These are phyloP conservation scores for Odontarrhena argentea DNA, from an alignment of 345 rosid species.

Conservation along the genomic window DNA sequence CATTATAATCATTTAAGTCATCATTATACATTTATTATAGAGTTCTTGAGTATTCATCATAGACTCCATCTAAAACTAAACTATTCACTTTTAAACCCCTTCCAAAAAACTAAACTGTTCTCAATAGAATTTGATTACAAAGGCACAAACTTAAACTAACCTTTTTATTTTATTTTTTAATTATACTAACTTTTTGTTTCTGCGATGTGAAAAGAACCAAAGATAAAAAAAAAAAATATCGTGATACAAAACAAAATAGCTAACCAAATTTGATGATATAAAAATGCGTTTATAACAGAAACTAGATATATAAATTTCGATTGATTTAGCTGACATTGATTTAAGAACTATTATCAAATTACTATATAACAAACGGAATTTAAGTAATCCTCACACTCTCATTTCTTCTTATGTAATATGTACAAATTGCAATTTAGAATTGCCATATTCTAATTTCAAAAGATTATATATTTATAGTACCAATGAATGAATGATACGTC, in stretches of 20 bases:
- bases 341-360: too few relatives aligned
- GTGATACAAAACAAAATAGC: too few relatives aligned
- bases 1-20: constrained; percentile 26
- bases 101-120: not conserved
- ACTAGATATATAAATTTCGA: not conserved
- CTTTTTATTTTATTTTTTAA: too few relatives aligned
- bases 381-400: not conserved
- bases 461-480: not conserved
- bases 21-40: constrained; percentile 25
- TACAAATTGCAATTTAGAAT: not conserved
- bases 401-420: not conserved
- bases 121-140: not conserved
- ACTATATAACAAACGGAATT: not conserved
- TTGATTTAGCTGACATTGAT: too few relatives aligned
- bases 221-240: too few relatives aligned
- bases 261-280: too few relatives aligned
- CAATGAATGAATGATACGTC: constrained; percentile 14
- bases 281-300: too few relatives aligned
- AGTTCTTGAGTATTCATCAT: constrained; percentile 25
- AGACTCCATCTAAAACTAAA: constrained; percentile 19
- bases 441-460: not conserved
- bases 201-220: not conserved
- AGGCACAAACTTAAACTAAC: too few relatives aligned
- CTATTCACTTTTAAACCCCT: not conserved
- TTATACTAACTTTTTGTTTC: too few relatives aligned